These are phyloP conservation scores for Vitis cinerea DNA, from an alignment of 164 flowering plant genomes.

Conservation along the genomic window DNA sequence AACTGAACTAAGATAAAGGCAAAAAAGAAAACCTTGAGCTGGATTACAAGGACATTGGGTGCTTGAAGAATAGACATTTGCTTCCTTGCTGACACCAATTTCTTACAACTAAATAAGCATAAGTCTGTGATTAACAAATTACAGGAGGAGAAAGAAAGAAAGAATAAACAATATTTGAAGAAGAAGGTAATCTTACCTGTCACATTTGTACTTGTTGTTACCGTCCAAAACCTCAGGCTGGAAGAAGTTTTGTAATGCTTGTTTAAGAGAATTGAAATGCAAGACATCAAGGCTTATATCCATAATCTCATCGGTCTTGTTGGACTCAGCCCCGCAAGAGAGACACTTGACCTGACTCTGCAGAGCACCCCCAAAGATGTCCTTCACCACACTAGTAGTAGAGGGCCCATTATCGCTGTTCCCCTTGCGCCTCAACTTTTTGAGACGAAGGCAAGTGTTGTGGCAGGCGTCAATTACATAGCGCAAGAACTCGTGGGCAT, in stretches of 20 bases:
- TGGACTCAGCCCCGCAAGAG: constrained; percentile 72
- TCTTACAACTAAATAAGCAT: constrained; percentile 69
- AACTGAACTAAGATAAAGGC: not conserved
- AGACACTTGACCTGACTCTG: constrained; percentile 92
- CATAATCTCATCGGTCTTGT: constrained; percentile 94
- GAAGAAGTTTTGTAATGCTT: constrained; percentile 76
- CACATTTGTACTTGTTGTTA: constrained; percentile 85
- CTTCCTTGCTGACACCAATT: constrained; percentile 85
- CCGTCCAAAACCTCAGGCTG: constrained; percentile 92
- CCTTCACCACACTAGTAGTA: constrained; percentile 53
- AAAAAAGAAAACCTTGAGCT: constrained; percentile 67
- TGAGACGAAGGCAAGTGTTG: constrained; percentile 69
- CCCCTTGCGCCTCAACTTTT: constrained; percentile 47
- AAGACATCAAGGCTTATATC: constrained; percentile 87
- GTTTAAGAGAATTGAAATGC: constrained; percentile 59
- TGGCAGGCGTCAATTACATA: constrained; percentile 94
- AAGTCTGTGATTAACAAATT: constrained; percentile 1
- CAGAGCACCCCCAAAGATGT: constrained; percentile 90
- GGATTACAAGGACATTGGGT: constrained; percentile 93
- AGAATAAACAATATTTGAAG: not conserved
- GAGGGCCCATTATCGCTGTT: constrained; percentile 12
- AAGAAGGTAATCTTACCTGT: constrained; percentile 46
- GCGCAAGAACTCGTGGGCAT: constrained; percentile 95
- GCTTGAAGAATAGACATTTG: constrained; percentile 88
- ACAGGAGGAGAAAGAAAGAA: not conserved